Evolutionary conservation across 495 filamentous ascomycete species (phyloP).

Genomic region (Talaromyces stipitatus): DNA sequence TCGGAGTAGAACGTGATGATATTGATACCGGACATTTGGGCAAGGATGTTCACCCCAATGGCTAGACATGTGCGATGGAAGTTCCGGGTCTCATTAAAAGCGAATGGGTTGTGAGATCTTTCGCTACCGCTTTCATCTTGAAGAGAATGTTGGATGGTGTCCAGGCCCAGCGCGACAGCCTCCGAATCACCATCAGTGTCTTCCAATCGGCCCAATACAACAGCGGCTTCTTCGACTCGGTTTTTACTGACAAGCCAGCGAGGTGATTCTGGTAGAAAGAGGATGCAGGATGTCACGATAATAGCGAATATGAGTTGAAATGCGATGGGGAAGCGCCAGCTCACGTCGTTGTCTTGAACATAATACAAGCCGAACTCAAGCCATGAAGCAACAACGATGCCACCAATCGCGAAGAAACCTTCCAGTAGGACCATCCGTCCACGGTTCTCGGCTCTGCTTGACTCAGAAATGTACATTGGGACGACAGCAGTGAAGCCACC

Average conservation of each 20-base stretch:
- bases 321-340: slow-evolving; percentile 62
- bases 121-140: slow-evolving; percentile 43
- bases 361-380: slow-evolving; percentile 57
- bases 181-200: slow-evolving; percentile 37
- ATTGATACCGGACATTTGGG: slow-evolving; percentile 23
- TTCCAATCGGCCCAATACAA: slow-evolving; percentile 48
- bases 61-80: slow-evolving; percentile 19
- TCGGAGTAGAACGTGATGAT: slow-evolving; percentile 23
- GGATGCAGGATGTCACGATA: slow-evolving; percentile 42
- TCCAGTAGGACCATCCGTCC: slow-evolving; percentile 64
- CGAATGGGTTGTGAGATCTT: slow-evolving; percentile 13
- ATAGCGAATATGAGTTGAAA: slow-evolving; percentile 54
- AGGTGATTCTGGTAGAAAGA: slow-evolving; percentile 55
- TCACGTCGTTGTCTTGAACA: slow-evolving; percentile 37
- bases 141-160: slow-evolving; percentile 58
- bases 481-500: slow-evolving; percentile 45
- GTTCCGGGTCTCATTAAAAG: slow-evolving; percentile 23
- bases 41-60: slow-evolving; percentile 15
- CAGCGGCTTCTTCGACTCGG: slow-evolving; percentile 45
- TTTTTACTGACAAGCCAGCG: slow-evolving; percentile 56
- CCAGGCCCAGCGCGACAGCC: slow-evolving; percentile 48
- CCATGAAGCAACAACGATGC: slow-evolving; percentile 52
- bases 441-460: slow-evolving; percentile 51
- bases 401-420: slow-evolving; percentile 53
- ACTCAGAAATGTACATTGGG: slow-evolving; percentile 59